Percentiles rank a stretch among this genome's conserved stretches.
Conservation (phyloP, 192 early-diverging fungal species). For the Backusella morwellensis region DNA sequence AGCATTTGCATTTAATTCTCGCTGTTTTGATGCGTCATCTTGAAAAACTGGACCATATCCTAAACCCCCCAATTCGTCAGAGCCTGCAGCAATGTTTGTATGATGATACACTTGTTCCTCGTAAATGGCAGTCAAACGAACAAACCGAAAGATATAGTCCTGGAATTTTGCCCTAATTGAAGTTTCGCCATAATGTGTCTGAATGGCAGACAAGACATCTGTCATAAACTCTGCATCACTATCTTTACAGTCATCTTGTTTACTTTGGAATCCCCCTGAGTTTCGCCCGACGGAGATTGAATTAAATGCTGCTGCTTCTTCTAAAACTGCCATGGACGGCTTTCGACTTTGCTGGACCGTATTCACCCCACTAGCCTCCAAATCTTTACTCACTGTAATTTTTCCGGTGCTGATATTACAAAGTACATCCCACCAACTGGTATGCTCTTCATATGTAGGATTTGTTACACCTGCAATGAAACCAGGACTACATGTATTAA, state of each 20-base stretch:
- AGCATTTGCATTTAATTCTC: constrained; percentile 72
- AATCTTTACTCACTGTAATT: constrained; percentile 86
- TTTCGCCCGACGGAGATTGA: neutral
- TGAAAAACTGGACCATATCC: constrained; percentile 72
- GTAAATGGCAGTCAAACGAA: constrained; percentile 74
- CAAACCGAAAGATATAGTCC: constrained; percentile 82
- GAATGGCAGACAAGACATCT: constrained; percentile 54
- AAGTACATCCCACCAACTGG: constrained; percentile 95
- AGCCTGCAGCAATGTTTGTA: constrained; percentile 62
- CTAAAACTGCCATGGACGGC: neutral
- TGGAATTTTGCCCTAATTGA: constrained; percentile 87
- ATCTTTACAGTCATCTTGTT: constrained; percentile 7
- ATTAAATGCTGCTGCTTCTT: neutral
- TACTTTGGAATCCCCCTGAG: neutral
- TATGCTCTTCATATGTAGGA: constrained; percentile 91
- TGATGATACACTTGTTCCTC: constrained; percentile 66
- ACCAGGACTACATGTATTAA: constrained; percentile 54
- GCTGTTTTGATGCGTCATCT: constrained; percentile 60
- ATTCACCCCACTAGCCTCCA: constrained; percentile 16
- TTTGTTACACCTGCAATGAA: constrained; percentile 98
- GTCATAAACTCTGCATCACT: constrained; percentile 11
- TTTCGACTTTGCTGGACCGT: neutral
- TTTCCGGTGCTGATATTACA: constrained; percentile 93
- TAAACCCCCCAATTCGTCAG: constrained; percentile 31
- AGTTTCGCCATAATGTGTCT: constrained; percentile 83